A percentile compares a stretch with the other conserved stretches of the same genome.
Conservation (phyloP, 2,329 filamentous ascomycete species). For the Ophiostoma fasciatum region DNA sequence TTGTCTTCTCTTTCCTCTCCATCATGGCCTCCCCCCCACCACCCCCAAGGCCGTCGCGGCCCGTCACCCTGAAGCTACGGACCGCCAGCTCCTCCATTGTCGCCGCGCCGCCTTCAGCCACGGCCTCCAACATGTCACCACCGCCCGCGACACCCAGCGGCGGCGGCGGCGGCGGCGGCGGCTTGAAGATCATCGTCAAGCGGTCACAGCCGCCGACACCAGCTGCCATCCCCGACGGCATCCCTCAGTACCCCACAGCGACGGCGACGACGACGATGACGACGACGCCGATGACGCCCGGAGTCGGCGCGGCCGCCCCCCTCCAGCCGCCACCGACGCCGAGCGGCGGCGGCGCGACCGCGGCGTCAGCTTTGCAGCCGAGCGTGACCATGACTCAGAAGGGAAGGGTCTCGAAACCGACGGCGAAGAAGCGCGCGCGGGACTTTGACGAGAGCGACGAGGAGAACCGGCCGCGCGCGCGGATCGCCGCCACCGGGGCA, state of each 20-base stretch:
- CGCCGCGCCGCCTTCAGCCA: slow-evolving; percentile 7
- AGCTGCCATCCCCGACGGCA: slow-evolving; percentile 15
- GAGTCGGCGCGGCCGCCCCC: slow-evolving; percentile 1
- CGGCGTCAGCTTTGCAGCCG: slow-evolving; percentile 7
- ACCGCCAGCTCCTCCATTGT: slow-evolving; percentile 5
- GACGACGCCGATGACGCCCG: neutral
- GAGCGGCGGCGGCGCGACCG: neutral
- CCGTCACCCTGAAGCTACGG: slow-evolving; percentile 12
- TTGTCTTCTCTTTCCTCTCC: neutral
- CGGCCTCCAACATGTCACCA: slow-evolving; percentile 10
- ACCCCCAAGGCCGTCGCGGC: slow-evolving; percentile 5
- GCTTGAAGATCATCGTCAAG: slow-evolving; percentile 16
- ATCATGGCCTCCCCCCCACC: slow-evolving; percentile 10
- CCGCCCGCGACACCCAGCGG: slow-evolving; percentile 7
- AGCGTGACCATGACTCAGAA: slow-evolving; percentile 38
- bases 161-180: neutral
- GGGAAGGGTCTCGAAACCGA: slow-evolving; percentile 43
- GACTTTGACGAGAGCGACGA: slow-evolving; percentile 38
- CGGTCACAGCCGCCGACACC: slow-evolving; percentile 17
- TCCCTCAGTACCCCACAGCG: too few species aligned
- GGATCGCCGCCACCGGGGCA: slow-evolving; percentile 15
- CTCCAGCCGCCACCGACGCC: too few species aligned
- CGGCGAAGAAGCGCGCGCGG: slow-evolving; percentile 46
- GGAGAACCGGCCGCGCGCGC: slow-evolving; percentile 11
- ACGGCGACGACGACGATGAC: too few species aligned